phyloP scores from a whole-genome alignment of 1,284 basidiomycete species.

The Apiotrichum montevideense region DNA sequence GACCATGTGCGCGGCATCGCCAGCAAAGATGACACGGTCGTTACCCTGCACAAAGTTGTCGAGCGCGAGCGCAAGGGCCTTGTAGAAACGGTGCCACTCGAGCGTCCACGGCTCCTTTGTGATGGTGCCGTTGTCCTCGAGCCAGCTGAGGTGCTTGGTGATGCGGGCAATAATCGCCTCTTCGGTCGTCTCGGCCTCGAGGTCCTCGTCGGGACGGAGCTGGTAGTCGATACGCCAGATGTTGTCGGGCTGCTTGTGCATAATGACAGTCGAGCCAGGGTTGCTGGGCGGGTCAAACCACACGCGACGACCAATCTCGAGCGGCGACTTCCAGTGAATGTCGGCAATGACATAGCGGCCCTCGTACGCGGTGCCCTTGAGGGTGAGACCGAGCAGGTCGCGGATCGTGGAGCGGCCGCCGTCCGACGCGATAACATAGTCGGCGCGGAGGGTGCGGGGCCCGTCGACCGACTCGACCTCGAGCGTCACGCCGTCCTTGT shows the following conservation, averaged over 20 bases:
- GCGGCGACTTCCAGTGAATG: conserved; percentile 18
- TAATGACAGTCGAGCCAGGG: conserved; percentile 17
- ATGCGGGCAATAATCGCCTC: conserved; percentile 13
- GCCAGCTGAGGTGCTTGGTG: conserved; percentile 18
- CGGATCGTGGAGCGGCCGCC: conserved; percentile 16
- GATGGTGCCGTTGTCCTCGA: conserved; percentile 20
- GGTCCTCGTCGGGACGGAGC: conserved; percentile 12
- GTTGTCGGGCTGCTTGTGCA: conserved; percentile 22
- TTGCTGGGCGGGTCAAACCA: conserved; percentile 20
- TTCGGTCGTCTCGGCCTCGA: conserved; percentile 11
- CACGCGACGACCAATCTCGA: conserved; percentile 11
- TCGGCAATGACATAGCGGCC: conserved; percentile 19
- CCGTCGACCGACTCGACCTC: conserved; percentile 13
- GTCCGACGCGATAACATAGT: conserved; percentile 12
- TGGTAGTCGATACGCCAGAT: conserved; percentile 23
- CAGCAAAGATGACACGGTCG: conserved; percentile 14
- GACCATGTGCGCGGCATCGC: conserved; percentile 19
- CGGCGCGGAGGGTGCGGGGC: conserved; percentile 12
- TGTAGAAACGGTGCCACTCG: conserved; percentile 20
- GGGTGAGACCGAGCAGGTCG: conserved; percentile 7
- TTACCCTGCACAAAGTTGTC: conserved; percentile 8
- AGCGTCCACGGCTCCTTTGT: conserved; percentile 20
- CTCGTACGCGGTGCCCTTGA: conserved; percentile 17
- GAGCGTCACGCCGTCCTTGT: conserved; percentile 12
- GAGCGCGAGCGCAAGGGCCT: conserved; percentile 17